These are phyloP conservation scores for Chrysochromulina tobinii DNA, from an alignment of 78 protist species.

Conservation along the genomic window DNA sequence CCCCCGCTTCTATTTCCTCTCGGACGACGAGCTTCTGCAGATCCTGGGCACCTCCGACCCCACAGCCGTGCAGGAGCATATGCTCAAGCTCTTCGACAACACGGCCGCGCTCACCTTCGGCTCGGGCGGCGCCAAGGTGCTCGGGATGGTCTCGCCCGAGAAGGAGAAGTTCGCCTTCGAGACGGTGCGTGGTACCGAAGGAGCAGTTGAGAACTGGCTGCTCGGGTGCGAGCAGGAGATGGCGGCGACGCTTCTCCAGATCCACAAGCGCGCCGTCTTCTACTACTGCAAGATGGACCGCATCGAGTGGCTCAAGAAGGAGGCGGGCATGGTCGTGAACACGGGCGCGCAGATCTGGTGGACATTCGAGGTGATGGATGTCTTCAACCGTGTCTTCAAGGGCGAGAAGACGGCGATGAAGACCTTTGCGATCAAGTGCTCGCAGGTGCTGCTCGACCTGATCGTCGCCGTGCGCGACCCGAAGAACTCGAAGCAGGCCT, in stretches of 20 bases:
- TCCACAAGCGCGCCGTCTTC: conserved; percentile 78
- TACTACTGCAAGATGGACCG: conserved; percentile 64
- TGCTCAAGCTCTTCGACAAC: conserved; percentile 87
- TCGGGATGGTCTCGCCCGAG: conserved; percentile 76
- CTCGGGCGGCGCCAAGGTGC: conserved; percentile 33
- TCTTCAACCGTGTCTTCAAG: conserved; percentile 65
- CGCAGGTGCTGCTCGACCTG: conserved; percentile 61
- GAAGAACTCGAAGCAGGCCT: background rate
- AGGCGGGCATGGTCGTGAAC: conserved; percentile 65
- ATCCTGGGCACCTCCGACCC: conserved; percentile 80
- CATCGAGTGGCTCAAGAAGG: conserved; percentile 61
- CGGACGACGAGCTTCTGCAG: conserved; percentile 91
- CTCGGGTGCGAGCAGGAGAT: conserved; percentile 70
- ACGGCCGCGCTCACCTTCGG: conserved; percentile 58
- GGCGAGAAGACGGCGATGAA: conserved; percentile 80
- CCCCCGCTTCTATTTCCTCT: conserved; percentile 94
- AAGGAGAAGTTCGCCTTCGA: conserved; percentile 70
- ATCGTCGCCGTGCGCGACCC: conserved; percentile 53
- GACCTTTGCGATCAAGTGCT: conserved; percentile 15
- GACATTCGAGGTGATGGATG: conserved; percentile 89
- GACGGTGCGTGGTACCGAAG: conserved; percentile 57
- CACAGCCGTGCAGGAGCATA: conserved; percentile 81
- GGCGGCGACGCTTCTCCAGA: conserved; percentile 55
- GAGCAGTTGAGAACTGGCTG: conserved; percentile 92
- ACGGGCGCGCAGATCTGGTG: conserved; percentile 89